Conservation (phyloP, 140 eudicot species). For the Bidens hawaiensis region DNA sequence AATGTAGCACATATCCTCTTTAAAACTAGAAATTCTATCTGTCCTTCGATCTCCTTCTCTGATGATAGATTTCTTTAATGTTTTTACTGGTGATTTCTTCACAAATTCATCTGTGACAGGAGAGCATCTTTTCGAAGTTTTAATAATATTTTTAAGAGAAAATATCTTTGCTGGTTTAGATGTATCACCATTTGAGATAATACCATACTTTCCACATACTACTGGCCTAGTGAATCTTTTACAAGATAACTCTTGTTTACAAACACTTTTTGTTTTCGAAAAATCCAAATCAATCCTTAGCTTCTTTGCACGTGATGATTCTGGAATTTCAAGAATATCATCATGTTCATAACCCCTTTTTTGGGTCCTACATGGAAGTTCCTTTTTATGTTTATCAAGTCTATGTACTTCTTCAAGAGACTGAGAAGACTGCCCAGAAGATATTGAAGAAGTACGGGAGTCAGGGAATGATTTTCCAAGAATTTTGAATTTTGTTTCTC, state of each 20-base stretch:
- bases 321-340: slow-evolving; percentile 29
- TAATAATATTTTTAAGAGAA: slow-evolving; percentile 43
- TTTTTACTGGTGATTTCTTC: slow-evolving; percentile 23
- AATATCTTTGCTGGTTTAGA: slow-evolving; percentile 59
- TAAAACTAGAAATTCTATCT: slow-evolving; percentile 14
- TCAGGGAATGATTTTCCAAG: slow-evolving; percentile 30
- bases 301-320: slow-evolving; percentile 35
- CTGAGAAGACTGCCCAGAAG: slow-evolving; percentile 31
- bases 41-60: slow-evolving; percentile 21
- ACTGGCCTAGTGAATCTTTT: slow-evolving; percentile 42
- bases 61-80: slow-evolving; percentile 19
- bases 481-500: slow-evolving; percentile 36
- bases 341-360: slow-evolving; percentile 24
- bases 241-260: slow-evolving; percentile 21
- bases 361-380: slow-evolving; percentile 10
- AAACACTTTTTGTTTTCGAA: slow-evolving; percentile 12
- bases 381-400: slow-evolving; percentile 23
- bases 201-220: slow-evolving; percentile 63
- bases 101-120: slow-evolving; percentile 24
- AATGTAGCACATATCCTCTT: slow-evolving; percentile 12
- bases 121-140: slow-evolving; percentile 36
- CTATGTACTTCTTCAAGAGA: slow-evolving; percentile 20
- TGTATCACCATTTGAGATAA: slow-evolving; percentile 55
- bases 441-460: slow-evolving; percentile 35
- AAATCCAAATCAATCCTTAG: slow-evolving; percentile 18